A percentile compares a stretch with the other conserved stretches of the same genome.
These are phyloP conservation scores for Zalaria obscura DNA, from an alignment of 2,329 filamentous ascomycete genomes.

Conservation along the genomic window DNA sequence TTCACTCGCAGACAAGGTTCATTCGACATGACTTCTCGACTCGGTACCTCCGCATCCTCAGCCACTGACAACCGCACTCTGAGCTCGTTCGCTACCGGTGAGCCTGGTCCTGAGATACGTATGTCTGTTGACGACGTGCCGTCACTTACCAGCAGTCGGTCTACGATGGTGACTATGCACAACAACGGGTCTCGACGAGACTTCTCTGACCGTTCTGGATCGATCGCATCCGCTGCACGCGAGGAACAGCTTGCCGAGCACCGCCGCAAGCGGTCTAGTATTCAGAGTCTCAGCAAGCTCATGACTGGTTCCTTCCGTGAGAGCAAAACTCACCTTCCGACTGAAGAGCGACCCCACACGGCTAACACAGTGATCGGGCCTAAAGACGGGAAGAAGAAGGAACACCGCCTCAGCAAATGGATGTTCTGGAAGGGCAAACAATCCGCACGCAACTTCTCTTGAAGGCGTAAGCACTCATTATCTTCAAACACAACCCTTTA, in stretches of 20 bases:
- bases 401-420: conserved; percentile 57
- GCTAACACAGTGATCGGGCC: conserved; percentile 26
- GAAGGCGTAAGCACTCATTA: background rate
- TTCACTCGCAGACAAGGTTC: conserved; percentile 45
- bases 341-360: conserved; percentile 40
- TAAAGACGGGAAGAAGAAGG: conserved; percentile 38
- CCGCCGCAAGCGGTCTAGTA: conserved; percentile 58
- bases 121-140: conserved; percentile 62
- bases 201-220: conserved; percentile 8
- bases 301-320: conserved; percentile 64
- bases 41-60: conserved; percentile 64
- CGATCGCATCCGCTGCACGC: conserved; percentile 2
- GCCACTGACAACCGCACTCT: conserved; percentile 57
- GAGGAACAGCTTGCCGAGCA: conserved; percentile 25
- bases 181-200: conserved; percentile 18
- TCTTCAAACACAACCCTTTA: too few species aligned
- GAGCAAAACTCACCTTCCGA: conserved; percentile 54
- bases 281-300: conserved; percentile 62
- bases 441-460: conserved; percentile 2
- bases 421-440: conserved; percentile 62
- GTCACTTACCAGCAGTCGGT: conserved; percentile 61
- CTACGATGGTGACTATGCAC: conserved; percentile 59
- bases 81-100: conserved; percentile 57
- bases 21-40: conserved; percentile 51
- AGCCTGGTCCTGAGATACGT: conserved; percentile 57